Conservation (phyloP, 164 flowering plant species). For the Pachysandra terminalis region DNA sequence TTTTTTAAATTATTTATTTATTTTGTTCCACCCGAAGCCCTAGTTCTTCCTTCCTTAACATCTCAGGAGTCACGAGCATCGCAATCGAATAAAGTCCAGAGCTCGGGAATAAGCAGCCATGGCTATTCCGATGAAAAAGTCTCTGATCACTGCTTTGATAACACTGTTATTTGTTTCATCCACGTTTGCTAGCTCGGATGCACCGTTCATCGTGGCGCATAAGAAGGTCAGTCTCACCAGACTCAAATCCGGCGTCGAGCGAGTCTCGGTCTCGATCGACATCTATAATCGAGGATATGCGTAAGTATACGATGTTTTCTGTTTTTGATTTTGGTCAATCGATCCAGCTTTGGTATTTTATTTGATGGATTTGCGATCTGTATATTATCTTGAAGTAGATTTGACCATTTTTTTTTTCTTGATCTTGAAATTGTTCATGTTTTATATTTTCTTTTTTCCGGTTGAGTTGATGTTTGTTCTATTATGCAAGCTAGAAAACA, state of each 20-base stretch:
- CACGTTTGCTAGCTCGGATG: constrained; percentile 42
- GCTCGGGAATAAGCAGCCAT: constrained; percentile 4
- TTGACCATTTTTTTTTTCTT: neutral
- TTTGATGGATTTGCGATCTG: neutral
- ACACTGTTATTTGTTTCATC: constrained; percentile 27
- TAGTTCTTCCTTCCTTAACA: no score
- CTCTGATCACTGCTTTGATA: constrained; percentile 18
- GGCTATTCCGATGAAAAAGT: constrained; percentile 17
- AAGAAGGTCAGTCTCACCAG: constrained; percentile 78
- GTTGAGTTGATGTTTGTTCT: no score
- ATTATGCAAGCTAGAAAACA: no score
- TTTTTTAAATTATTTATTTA: no score
- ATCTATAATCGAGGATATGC: constrained; percentile 84
- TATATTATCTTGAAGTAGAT: neutral
- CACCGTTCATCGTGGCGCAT: constrained; percentile 82
- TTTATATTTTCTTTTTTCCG: no score
- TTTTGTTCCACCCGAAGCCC: no score
- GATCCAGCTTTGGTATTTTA: neutral
- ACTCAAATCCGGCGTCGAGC: constrained; percentile 79
- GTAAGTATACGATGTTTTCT: constrained; percentile 28
- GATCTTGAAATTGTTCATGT: neutral
- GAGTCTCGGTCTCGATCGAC: constrained; percentile 79
- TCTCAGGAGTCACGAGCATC: no score
- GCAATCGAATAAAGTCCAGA: no score
- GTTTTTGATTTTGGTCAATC: neutral